Evolutionary conservation across 495 filamentous ascomycete species (phyloP), one percentile per base, ranked within the genome.

Genomic region (Ramalina intermedia): DNA sequence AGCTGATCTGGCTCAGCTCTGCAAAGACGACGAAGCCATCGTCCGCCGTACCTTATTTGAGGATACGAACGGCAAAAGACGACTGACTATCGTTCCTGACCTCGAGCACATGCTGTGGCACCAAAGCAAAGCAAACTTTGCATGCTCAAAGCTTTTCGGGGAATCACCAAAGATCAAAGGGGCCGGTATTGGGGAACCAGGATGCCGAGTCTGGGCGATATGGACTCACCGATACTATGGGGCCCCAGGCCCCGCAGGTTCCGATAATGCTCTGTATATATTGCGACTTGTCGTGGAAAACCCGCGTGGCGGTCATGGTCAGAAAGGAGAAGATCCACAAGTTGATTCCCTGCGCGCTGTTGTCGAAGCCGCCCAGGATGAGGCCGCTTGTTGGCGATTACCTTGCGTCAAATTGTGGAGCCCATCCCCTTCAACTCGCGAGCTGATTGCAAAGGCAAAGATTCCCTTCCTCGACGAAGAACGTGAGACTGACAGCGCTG

Each of bases 331-430:
- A 27, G 38, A 48, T 8, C 36, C 50, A 18, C 43, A 55, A 18
- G 6, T 54, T 12, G 7, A 29, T 1, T 23, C 40, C 29, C 6
- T 58, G 43, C 48, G 42, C 18, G 49, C 54, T 21, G 27, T 58
- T 13, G n/a, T 58, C 2, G 37, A 50, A 24, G 36, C 45, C 6
- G 56, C 56, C 14, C 56, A 59, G 26, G 26, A 8, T 26, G 54
- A 57, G 38, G 56, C 56, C 39, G 36, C 40, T n/a, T 43, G 48
- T 23, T 59, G 54, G 56, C 38, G 42, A 2, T 43, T 56, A 16
- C 24, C 50, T 18, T 24, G 12, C 21, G 35, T 59, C 2, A 48
- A 51, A 38, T 23, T 56, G 26, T 59, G 56, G 56, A 48, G 57
- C 18, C 54, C 56, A 11, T 41, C 50, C 8, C 47, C 50, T 37